These are phyloP conservation scores for Hanseniaspora gamundiae DNA, from an alignment of 1,139 yeast genomes.

Conservation along the genomic window DNA sequence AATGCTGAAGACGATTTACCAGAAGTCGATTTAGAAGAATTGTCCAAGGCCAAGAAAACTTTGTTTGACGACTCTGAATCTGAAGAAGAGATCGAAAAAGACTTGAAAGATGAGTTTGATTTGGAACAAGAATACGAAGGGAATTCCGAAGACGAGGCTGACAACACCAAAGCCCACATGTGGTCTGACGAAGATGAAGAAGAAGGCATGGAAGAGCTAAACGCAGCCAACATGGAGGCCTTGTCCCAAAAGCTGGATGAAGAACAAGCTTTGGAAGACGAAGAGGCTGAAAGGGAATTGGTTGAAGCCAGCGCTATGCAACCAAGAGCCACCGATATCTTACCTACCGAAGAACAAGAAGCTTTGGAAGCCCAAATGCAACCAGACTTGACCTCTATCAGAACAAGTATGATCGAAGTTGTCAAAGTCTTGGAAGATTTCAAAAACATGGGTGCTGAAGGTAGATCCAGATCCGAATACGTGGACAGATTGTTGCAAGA, in stretches of 20 bases:
- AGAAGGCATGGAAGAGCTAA: slow-evolving; percentile 67
- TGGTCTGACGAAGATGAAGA: slow-evolving; percentile 74
- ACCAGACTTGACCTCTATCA: slow-evolving; percentile 65
- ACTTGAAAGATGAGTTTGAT: slow-evolving; percentile 44
- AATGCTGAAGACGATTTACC: slow-evolving; percentile 37
- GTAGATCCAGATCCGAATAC: slow-evolving; percentile 75
- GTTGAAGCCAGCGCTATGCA: slow-evolving; percentile 46
- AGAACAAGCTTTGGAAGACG: slow-evolving; percentile 60
- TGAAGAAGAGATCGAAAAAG: slow-evolving; percentile 35
- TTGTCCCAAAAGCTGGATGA: slow-evolving; percentile 58
- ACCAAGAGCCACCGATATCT: slow-evolving; percentile 53
- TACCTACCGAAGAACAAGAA: slow-evolving; percentile 52
- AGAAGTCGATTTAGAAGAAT: slow-evolving; percentile 52
- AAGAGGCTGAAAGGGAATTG: slow-evolving; percentile 68
- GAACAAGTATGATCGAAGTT: slow-evolving; percentile 92
- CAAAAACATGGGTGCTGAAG: slow-evolving; percentile 73
- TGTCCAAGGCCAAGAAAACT: slow-evolving; percentile 55
- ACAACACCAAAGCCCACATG: slow-evolving; percentile 46
- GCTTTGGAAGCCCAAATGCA: slow-evolving; percentile 40
- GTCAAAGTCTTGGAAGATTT: slow-evolving; percentile 93
- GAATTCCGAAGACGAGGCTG: slow-evolving; percentile 37
- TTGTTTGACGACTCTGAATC: slow-evolving; percentile 64
- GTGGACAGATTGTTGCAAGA: slow-evolving; percentile 66
- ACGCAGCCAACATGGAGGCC: slow-evolving; percentile 82
- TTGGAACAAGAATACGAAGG: slow-evolving; percentile 40